Evolutionary conservation across 371 early-diverging fungal species (phyloP), one percentile per base, ranked within the genome.

Genomic region (Dichotomocladium elegans): DNA sequence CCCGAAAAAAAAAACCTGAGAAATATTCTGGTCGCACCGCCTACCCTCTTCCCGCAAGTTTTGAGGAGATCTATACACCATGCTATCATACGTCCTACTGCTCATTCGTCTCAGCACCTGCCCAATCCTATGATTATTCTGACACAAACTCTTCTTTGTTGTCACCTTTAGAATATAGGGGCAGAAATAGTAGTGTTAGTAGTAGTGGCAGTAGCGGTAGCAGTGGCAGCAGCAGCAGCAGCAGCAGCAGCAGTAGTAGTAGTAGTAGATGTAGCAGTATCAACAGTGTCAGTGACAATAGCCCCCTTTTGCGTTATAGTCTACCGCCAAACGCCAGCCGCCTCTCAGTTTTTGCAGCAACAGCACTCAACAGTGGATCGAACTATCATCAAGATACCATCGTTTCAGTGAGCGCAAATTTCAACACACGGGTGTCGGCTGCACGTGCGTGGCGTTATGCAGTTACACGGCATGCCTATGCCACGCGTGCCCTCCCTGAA

Each of bases 361-460:
- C 37, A 15, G 5, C 1, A 37, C 21, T 37, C 21, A 37, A n/a
- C 21, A n/a, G n/a, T 37, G 37, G 37, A 37, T 1, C 37, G n/a
- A n/a, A n/a, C n/a, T n/a, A n/a, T n/a, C n/a, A n/a, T n/a, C n/a
- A n/a, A n/a, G n/a, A n/a, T n/a, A n/a, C n/a, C n/a, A n/a, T n/a
- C n/a, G n/a, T n/a, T n/a, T n/a, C n/a, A n/a, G n/a, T n/a, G n/a
- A n/a, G n/a, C n/a, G n/a, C n/a, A n/a, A n/a, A n/a, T n/a, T n/a
- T n/a, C n/a, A n/a, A n/a, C n/a, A n/a, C n/a, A n/a, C n/a, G 37
- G 7, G 21, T 48, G 12, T 48, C 49, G 0, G 14, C 14, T 2
- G 49, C 49, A 6, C 29, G 31, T 25, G 12, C n/a, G 8, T 53
- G 53, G 53, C 44, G 34, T 15, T 53, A 53, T 45, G 10, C 44